A percentile compares a stretch with the other conserved stretches of the same genome.
Conservation (phyloP, 2,329 filamentous ascomycete genomes). For the Cercospora brassicicola region DNA sequence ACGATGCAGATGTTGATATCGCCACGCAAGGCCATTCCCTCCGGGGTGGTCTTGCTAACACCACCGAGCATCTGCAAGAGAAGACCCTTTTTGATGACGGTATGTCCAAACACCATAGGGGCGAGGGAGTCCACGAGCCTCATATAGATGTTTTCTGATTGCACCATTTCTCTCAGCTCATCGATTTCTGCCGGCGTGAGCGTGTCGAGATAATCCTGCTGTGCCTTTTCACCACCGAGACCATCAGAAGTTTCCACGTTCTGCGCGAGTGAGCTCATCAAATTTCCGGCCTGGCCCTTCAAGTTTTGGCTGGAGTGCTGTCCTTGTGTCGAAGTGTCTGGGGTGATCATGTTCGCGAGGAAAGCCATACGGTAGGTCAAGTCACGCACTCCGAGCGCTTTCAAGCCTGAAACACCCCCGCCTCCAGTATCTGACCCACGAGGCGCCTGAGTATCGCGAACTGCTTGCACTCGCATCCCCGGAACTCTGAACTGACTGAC, state of each 20-base stretch:
- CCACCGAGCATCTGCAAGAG: conserved; percentile 94
- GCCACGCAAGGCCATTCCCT: conserved; percentile 92
- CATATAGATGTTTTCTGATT: conserved; percentile 92
- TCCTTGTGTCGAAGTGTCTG: conserved; percentile 79
- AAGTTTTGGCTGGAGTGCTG: conserved; percentile 65
- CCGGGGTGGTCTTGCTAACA: conserved; percentile 84
- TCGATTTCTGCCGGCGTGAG: conserved; percentile 86
- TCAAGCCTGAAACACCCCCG: conserved; percentile 81
- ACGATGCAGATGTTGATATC: conserved; percentile 99
- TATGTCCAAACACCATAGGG: conserved; percentile 95
- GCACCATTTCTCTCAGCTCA: conserved; percentile 88
- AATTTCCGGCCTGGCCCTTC: conserved; percentile 75
- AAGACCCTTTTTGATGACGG: conserved; percentile 95
- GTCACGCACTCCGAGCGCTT: conserved; percentile 89
- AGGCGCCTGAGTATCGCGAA: conserved; percentile 74
- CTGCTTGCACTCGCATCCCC: conserved; percentile 76
- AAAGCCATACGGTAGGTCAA: conserved; percentile 96
- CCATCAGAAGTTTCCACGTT: conserved; percentile 65
- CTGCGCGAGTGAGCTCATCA: conserved; percentile 80
- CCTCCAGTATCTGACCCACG: conserved; percentile 75
- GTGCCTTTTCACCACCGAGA: conserved; percentile 77
- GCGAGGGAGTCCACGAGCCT: conserved; percentile 90
- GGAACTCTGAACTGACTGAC: conserved; percentile 92
- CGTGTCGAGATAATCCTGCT: conserved; percentile 81
- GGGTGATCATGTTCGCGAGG: conserved; percentile 91